Evolutionary conservation across 768 basidiomycete genomes (phyloP).

Genomic region (Pleurotus tuoliensis): DNA sequence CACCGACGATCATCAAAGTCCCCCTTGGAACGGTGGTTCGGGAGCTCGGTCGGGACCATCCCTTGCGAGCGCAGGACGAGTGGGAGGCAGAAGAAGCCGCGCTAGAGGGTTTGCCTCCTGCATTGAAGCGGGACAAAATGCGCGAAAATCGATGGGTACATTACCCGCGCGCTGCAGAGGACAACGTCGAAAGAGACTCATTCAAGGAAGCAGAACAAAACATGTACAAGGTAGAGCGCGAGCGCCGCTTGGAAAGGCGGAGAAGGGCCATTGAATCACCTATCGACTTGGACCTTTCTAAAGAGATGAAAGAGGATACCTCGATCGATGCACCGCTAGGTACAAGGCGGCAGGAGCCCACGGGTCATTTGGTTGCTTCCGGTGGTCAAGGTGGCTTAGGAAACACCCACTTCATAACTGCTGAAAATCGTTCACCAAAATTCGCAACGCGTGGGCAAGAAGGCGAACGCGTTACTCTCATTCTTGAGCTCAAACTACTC

Average conservation of each 20-base stretch:
- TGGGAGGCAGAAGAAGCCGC: conserved; percentile 73
- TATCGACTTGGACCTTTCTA: conserved; percentile 61
- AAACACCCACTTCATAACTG: conserved; percentile 79
- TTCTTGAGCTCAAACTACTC: conserved; percentile 87
- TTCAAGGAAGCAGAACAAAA: conserved; percentile 71
- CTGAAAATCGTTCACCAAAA: conserved; percentile 75
- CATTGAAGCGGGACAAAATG: conserved; percentile 55
- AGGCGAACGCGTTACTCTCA: conserved; percentile 77
- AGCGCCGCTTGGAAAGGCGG: conserved; percentile 44
- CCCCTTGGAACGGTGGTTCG: conserved; percentile 89
- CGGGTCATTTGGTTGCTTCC: conserved; percentile 64
- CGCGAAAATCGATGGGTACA: conserved; percentile 73
- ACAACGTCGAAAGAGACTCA: conserved; percentile 56
- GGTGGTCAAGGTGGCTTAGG: conserved; percentile 85
- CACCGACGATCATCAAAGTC: conserved; percentile 73
- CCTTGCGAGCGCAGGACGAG: conserved; percentile 58
- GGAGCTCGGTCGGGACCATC: conserved; percentile 66
- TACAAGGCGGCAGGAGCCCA: conserved; percentile 41
- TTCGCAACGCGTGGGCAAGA: conserved; percentile 76
- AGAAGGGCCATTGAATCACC: conserved; percentile 38
- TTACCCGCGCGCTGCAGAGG: conserved; percentile 64
- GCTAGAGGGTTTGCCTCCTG: conserved; percentile 40
- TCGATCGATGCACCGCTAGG: conserved; percentile 63
- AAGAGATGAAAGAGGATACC: conserved; percentile 37
- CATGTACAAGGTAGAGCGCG: conserved; percentile 58